phyloP scores from a whole-genome alignment of 306 rosid species.

The Leucaena leucocephala region DNA sequence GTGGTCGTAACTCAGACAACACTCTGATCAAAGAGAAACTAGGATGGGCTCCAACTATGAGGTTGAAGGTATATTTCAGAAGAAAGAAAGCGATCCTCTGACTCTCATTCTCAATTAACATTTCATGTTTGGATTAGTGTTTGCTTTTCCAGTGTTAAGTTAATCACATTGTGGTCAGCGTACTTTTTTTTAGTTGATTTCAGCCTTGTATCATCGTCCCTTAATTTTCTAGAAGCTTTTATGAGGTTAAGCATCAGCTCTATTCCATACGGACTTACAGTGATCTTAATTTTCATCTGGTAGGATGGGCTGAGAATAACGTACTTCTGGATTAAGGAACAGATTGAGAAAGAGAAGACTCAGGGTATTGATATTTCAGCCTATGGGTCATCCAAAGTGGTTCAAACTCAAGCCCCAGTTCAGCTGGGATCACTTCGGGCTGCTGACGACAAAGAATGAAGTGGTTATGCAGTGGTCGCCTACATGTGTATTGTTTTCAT shows the following conservation, averaged over 20 bases:
- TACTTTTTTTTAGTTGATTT: too few relatives aligned
- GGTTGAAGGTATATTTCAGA: conserved; percentile 70
- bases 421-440: conserved; percentile 94
- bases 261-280: conserved; percentile 21
- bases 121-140: not conserved
- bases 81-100: conserved; percentile 4
- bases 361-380: conserved; percentile 64
- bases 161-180: too few relatives aligned
- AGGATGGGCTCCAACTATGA: conserved; percentile 99
- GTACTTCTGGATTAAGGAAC: conserved; percentile 95
- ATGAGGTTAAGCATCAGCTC: conserved; percentile 23
- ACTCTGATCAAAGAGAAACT: conserved; percentile 96
- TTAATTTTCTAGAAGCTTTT: not conserved
- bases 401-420: conserved; percentile 95
- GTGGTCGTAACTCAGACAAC: conserved; percentile 99
- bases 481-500: conserved; percentile 16
- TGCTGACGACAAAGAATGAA: conserved; percentile 87
- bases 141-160: not conserved
- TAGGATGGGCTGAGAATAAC: conserved; percentile 95
- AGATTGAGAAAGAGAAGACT: conserved; percentile 88
- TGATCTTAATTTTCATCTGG: conserved; percentile 31
- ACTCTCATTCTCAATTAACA: conserved; percentile 12
- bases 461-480: conserved; percentile 26
- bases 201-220: too few relatives aligned
- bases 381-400: conserved; percentile 94